These are phyloP conservation scores for Letharia columbiana DNA, from an alignment of 495 filamentous ascomycete genomes.

Conservation along the genomic window DNA sequence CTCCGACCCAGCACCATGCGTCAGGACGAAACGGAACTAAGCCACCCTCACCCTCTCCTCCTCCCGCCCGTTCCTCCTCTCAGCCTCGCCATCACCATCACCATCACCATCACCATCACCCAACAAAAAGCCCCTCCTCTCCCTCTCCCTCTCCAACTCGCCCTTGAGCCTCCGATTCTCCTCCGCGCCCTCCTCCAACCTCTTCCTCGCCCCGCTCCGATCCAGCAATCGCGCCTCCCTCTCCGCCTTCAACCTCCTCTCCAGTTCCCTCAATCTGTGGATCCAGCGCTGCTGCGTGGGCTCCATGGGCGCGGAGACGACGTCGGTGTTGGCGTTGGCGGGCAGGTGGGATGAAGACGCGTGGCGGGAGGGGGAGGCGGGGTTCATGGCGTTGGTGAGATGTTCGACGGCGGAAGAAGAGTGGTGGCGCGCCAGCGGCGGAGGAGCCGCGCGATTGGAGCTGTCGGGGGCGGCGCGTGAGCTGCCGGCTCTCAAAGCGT, in stretches of 20 bases:
- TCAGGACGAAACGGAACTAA: neutral
- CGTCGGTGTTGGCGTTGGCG: constrained; percentile 24
- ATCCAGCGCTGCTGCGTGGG: constrained; percentile 52
- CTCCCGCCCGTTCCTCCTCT: neutral
- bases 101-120: constrained; percentile 3
- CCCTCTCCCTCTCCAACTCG: constrained; percentile 58
- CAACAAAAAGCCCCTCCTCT: constrained; percentile 30
- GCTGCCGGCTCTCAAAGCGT: constrained; percentile 21
- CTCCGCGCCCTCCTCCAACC: constrained; percentile 71
- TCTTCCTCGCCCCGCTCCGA: constrained; percentile 69
- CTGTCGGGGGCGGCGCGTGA: constrained; percentile 16
- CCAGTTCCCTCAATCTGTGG: constrained; percentile 73
- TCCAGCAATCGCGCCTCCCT: constrained; percentile 80
- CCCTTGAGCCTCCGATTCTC: constrained; percentile 67
- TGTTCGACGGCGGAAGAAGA: constrained; percentile 39
- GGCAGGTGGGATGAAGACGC: constrained; percentile 31
- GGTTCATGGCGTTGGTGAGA: constrained; percentile 21
- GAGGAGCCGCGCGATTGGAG: constrained; percentile 28
- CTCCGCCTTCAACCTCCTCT: constrained; percentile 81
- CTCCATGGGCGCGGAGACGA: constrained; percentile 28
- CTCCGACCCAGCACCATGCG: too few species aligned
- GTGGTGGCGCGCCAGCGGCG: constrained; percentile 44
- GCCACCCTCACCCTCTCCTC: neutral
- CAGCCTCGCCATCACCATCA: constrained; percentile 4
- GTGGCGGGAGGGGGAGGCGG: constrained; percentile 24